Evolutionary conservation across 371 early-diverging fungal species (phyloP), one percentile per base, ranked within the genome.

Genomic region (Aphelidium insulamus): DNA sequence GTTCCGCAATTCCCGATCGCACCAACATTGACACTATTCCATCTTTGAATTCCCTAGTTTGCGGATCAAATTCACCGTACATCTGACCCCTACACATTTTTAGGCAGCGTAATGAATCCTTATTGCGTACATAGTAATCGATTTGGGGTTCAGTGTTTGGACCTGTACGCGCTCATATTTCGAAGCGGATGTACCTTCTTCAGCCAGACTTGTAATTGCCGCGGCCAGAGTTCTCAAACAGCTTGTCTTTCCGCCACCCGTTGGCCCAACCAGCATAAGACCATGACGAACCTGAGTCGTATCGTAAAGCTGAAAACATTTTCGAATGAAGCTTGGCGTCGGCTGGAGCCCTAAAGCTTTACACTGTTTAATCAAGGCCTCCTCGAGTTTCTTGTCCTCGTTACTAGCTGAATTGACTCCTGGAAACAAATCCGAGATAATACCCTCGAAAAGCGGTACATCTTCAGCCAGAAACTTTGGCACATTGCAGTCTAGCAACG

Each of bases 71-170:
- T 45, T 66, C 65, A 25, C 67, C 67, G 32, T 66, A 66, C n/a
- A 66, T 46, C 39, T 66, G 67, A n/a, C 67, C 67, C 67, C n/a
- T n/a, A n/a, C n/a, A n/a, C n/a, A n/a, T n/a, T n/a, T n/a, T n/a
- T n/a, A n/a, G n/a, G n/a, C n/a, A n/a, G n/a, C n/a, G n/a, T n/a
- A n/a, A n/a, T n/a, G n/a, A n/a, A n/a, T n/a, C n/a, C n/a, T n/a
- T n/a, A n/a, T n/a, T n/a, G n/a, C n/a, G n/a, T n/a, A n/a, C n/a
- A 66, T 66, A 4, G 67, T 66, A 30, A 66, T 65, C 1, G 61
- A 60, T 33, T 66, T 66, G 6, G 67, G 67, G 34, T 66, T 66
- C 11, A 66, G 42, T 14, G 53, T 44, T 28, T 55, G 44, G n/a
- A 58, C 54, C 11, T 45, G 37, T 19, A 62, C 56, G 11, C 3